Evolutionary conservation across 148 eudicot species (phyloP).

Genomic region (Rhododendron williamsianum): DNA sequence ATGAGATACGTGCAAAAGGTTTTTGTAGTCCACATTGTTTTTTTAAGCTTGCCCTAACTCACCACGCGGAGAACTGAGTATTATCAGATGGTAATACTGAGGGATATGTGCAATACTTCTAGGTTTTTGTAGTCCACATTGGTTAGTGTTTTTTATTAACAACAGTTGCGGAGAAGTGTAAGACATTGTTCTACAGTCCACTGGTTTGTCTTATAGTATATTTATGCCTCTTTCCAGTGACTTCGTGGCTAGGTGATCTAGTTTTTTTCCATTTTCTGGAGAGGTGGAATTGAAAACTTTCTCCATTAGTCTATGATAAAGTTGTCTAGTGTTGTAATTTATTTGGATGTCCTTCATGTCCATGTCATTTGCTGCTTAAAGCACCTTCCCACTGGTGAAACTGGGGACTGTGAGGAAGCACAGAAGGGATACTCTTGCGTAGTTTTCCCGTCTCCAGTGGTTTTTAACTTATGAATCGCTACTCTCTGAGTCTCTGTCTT

Average conservation of each 20-base stretch:
- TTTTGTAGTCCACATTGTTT: slow-evolving; percentile 15
- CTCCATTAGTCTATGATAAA: too few relatives aligned
- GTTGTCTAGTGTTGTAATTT: neutral
- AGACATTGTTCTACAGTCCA: neutral
- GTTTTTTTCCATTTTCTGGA: neutral
- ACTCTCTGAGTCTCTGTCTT: neutral
- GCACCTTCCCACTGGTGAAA: neutral
- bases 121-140: neutral
- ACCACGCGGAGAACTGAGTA: slow-evolving; percentile 3
- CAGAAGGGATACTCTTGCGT: neutral
- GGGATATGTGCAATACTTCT: neutral
- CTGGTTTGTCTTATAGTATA: neutral
- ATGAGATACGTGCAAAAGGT: slow-evolving; percentile 4
- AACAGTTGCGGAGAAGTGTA: neutral
- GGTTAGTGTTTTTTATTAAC: neutral
- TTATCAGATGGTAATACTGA: neutral
- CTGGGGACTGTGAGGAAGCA: neutral
- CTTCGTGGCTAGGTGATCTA: neutral
- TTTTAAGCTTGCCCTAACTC: slow-evolving; percentile 16
- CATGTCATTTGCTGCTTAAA: neutral
- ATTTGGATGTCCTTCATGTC: neutral
- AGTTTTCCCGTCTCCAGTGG: neutral
- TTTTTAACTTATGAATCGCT: neutral
- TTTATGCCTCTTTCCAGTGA: neutral
- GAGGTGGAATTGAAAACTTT: neutral